A percentile compares a stretch with the other conserved stretches of the same genome.
Conservation (phyloP, 2,329 filamentous ascomycete species). For the Kalaharituber pfeilii region DNA sequence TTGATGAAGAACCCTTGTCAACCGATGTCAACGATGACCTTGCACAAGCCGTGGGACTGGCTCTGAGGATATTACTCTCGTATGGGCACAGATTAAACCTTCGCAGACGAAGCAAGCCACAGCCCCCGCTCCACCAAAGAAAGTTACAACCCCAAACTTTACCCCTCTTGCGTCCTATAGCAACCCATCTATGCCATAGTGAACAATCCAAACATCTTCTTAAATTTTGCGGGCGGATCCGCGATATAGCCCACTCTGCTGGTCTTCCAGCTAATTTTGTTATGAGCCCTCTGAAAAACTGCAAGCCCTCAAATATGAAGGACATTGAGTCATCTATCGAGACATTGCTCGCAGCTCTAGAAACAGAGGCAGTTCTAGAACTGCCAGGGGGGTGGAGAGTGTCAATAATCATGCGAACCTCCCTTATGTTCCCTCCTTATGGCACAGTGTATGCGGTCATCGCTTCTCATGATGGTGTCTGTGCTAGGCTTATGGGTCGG, state of each 20-base stretch:
- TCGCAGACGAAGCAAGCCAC: conserved; percentile 47
- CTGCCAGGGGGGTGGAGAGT: conserved; percentile 25
- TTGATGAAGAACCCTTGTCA: background rate
- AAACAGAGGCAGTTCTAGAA: conserved; percentile 28
- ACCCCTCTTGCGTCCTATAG: conserved; percentile 41
- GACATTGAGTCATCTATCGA: conserved; percentile 28
- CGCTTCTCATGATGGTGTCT: conserved; percentile 21
- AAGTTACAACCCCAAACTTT: conserved; percentile 36
- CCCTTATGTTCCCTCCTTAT: conserved; percentile 16
- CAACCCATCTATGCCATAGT: conserved; percentile 19
- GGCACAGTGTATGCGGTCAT: conserved; percentile 20
- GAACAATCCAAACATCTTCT: conserved; percentile 16
- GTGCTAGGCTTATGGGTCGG: conserved; percentile 20
- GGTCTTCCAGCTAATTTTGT: conserved; percentile 13
- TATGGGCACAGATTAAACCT: conserved; percentile 65
- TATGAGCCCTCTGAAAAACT: conserved; percentile 9
- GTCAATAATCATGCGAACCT: conserved; percentile 19
- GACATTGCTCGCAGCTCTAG: conserved; percentile 29
- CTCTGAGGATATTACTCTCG: conserved; percentile 57
- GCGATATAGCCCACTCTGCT: conserved; percentile 17
- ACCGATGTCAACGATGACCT: conserved; percentile 31
- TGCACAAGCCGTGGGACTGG: conserved; percentile 48
- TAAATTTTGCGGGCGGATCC: conserved; percentile 17
- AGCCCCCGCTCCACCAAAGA: conserved; percentile 37
- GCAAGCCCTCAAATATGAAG: conserved; percentile 16